Evolutionary conservation across 2,329 filamentous ascomycete species (phyloP), one percentile per base, ranked within the genome.

Genomic region (Leptographium procerum): DNA sequence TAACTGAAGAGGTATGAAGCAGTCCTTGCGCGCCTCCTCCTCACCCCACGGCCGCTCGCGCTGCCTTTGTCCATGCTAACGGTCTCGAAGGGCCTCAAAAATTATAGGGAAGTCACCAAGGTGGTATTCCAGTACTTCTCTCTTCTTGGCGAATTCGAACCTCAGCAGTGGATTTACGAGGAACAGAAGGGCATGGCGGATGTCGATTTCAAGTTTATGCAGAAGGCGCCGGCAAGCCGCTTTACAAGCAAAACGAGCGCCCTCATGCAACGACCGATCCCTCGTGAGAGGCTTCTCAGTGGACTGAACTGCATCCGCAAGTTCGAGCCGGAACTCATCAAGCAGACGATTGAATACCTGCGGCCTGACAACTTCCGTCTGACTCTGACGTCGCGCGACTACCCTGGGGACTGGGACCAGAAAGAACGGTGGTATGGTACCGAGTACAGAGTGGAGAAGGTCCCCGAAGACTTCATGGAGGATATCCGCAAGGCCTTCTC

Each of bases 341-440:
- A 83, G 63, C 77, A 87, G 63, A 88, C 85, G 0, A 76, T 97
- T 65, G 78, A 81, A 5, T 88, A 83, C 66, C 73, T 99, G 53
- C 81, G 86, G 24, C 88, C 91, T 0, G 91, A 97, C 69, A 97
- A 96, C 68, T 91, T 97, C 74, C 83, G 89, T 33, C 80, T 96
- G 70, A 86, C 84, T 1, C 78, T 97, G 55, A 84, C 95, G 31
- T 92, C 90, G 28, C 88, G 91, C 67, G 86, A 88, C 10, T 88
- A 86, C 64, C 91, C 91, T 0, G 91, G 90, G 0, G 80, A 83
- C 56, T 96, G 90, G 89, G 81, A 95, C 63, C 75, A 86, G 69
- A 95, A 88, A 68, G 94, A 99, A 75, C 90, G 91, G 69, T 99
- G 94, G 94, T 99, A 99, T 66, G 92, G 92, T 10, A 99, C 94